Evolutionary conservation across 106 monocot genomes (phyloP).

Genomic region (Posidonia australis): DNA sequence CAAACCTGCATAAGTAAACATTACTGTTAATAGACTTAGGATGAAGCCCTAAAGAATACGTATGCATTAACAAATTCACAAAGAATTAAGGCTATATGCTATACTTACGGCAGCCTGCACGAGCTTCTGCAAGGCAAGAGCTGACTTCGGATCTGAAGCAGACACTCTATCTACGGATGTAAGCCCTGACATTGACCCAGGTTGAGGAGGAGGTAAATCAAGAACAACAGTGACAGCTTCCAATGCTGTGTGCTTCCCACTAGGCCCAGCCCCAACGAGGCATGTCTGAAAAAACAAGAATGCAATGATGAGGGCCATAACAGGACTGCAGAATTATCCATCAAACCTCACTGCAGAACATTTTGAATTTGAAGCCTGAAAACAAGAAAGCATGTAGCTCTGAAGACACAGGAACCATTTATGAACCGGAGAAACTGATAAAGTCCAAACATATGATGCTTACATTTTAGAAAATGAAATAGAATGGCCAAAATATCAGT

Average conservation of each 20-base stretch:
- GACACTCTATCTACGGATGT: constrained; percentile 91
- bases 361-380: no score
- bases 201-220: constrained; percentile 98
- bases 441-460: no score
- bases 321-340: neutral
- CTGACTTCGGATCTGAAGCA: constrained; percentile 93
- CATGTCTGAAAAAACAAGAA: constrained; percentile 55
- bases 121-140: constrained; percentile 83
- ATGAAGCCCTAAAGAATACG: neutral
- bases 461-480: no score
- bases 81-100: neutral
- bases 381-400: no score
- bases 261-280: constrained; percentile 97
- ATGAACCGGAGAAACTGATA: no score
- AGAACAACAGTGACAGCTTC: constrained; percentile 98
- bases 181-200: constrained; percentile 65
- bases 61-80: neutral
- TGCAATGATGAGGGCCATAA: neutral
- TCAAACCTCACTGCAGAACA: no score
- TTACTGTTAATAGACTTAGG: neutral
- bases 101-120: constrained; percentile 94
- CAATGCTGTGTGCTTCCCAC: constrained; percentile 88
- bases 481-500: no score
- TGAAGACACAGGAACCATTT: no score
- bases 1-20: constrained; percentile 47